phyloP scores from a whole-genome alignment of 2,329 filamentous ascomycete genomes.

The Epichloe scottii region DNA sequence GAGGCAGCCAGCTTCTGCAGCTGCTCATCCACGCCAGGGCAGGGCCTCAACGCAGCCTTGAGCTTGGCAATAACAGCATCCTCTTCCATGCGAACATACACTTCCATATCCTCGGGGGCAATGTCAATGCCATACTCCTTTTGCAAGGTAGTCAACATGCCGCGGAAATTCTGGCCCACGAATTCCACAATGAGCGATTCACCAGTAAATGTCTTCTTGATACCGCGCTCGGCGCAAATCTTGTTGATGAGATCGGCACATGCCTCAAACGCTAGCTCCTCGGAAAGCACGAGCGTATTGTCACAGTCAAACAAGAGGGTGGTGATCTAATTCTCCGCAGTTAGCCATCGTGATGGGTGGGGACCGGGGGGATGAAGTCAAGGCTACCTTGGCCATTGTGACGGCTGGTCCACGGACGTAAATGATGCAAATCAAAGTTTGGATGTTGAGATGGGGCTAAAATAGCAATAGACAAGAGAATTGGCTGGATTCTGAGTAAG shows the following conservation, averaged over 20 bases:
- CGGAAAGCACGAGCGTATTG: constrained; percentile 89
- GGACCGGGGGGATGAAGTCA: not conserved
- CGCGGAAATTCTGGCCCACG: constrained; percentile 88
- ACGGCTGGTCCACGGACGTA: not conserved
- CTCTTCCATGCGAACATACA: constrained; percentile 66
- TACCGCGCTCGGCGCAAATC: constrained; percentile 56
- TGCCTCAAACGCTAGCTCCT: constrained; percentile 82
- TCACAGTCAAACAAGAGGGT: constrained; percentile 67
- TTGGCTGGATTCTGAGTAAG: no score
- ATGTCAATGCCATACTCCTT: constrained; percentile 64
- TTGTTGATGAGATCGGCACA: constrained; percentile 83
- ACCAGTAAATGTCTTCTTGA: constrained; percentile 61
- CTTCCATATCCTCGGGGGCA: constrained; percentile 53
- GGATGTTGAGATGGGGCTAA: no score
- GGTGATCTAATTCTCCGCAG: constrained; percentile 36
- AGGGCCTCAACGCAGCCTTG: constrained; percentile 52
- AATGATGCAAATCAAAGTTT: no score
- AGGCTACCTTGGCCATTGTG: constrained; percentile 5
- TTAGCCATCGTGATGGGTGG: not conserved
- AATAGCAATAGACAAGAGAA: no score
- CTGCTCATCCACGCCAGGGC: constrained; percentile 53
- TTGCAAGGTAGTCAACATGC: constrained; percentile 72
- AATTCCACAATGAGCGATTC: constrained; percentile 72
- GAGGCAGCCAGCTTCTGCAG: constrained; percentile 49
- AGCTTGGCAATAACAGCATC: constrained; percentile 76